Evolutionary conservation across 352 stramenopile genomes (phyloP), one percentile per base, ranked within the genome.

Genomic region (Pythium volutum): DNA sequence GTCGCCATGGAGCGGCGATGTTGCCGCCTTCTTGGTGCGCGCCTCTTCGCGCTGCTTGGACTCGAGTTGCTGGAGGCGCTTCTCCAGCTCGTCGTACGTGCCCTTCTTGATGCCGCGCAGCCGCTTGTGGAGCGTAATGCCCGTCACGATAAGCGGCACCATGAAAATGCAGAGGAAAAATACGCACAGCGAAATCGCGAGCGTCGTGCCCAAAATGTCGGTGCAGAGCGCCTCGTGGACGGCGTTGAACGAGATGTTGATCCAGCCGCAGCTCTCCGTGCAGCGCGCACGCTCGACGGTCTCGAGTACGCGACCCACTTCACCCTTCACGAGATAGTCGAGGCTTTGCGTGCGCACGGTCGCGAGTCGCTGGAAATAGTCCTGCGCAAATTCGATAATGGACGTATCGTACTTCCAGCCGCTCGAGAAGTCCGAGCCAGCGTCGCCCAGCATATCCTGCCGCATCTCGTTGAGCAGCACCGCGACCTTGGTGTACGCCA

Each of bases 171-270:
- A 83, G 20, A 94, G 67, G 66, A 92, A 88, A 45, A 92, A 75
- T 25, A 89, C 75, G 59, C 79, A 89, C 3, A 94, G 69, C 54
- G 84, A 84, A 55, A 94, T 89, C 11, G 77, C 80, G 16, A 94
- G 73, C 47, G 81, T 91, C 39, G 81, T 89, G 60, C 83, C 83
- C 51, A 94, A 64, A 11, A 94, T 75, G 64, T 91, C 77, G 39
- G 74, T 74, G 66, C 85, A 94, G 22, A 94, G 66, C 26, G 78
- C 64, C 45, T 84, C 74, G 63, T 92, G 79, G 11, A 93, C 81
- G 45, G 82, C 70, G 63, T 91, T 87, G 74, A 88, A 94, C 20
- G 80, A 83, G 41, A 91, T 75, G 58, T 91, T 91, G 75, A 88
- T 72, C 85, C 85, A 94, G 22, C 77, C 70, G 57, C 85, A 94